These are phyloP conservation scores for Aspergillus tamarii DNA, from an alignment of 2,329 filamentous ascomycete species.

Conservation along the genomic window DNA sequence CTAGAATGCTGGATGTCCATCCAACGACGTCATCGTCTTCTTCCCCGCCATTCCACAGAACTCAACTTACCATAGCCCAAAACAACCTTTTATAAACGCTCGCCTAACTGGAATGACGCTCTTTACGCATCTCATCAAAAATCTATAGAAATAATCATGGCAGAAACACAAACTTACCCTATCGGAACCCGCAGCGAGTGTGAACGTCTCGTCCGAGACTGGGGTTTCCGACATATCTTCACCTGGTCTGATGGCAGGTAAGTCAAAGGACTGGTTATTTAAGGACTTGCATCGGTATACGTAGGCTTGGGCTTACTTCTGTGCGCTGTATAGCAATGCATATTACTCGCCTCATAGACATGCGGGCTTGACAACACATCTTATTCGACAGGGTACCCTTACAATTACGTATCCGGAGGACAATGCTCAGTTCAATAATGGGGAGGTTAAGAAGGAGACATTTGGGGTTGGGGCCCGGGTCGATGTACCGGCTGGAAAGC, in stretches of 20 bases:
- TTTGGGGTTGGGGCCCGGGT: conserved; percentile 58
- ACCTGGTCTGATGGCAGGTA: conserved; percentile 65
- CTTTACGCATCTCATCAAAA: too few relatives aligned
- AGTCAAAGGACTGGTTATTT: conserved; percentile 14
- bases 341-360: conserved; percentile 65
- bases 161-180: conserved; percentile 32
- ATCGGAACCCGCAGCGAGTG: conserved; percentile 49
- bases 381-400: conserved; percentile 60
- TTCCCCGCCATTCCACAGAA: not conserved
- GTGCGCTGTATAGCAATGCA: conserved; percentile 50
- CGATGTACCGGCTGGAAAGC: conserved; percentile 59
- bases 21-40: not conserved
- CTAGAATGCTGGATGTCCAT: not conserved
- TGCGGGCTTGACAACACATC: conserved; percentile 59
- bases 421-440: conserved; percentile 28
- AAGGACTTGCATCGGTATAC: too few relatives aligned
- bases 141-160: conserved; percentile 20
- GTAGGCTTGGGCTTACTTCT: not conserved
- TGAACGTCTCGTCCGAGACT: conserved; percentile 58
- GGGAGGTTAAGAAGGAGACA: conserved; percentile 52
- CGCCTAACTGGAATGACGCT: too few relatives aligned
- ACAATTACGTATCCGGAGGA: conserved; percentile 63
- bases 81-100: not conserved
- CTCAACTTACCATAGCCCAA: not conserved
- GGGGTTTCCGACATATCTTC: conserved; percentile 64